Evolutionary conservation across 805 yeast genomes (phyloP).

Genomic region (Candida easanensis): DNA sequence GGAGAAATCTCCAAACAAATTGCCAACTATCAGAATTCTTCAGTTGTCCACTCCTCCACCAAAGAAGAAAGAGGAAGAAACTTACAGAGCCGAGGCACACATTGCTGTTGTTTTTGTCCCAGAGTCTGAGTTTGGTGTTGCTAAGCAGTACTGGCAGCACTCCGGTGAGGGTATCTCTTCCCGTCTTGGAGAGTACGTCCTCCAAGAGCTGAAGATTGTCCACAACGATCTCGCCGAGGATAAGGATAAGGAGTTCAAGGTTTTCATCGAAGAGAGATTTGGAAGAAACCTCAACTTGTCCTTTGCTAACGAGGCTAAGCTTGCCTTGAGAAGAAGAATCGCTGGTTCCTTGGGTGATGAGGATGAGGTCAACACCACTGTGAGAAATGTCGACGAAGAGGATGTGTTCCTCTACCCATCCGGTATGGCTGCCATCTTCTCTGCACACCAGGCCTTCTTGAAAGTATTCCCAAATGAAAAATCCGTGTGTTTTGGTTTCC

Average conservation of each 20-base stretch:
- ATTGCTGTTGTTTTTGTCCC: conserved; percentile 75
- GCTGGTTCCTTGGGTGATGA: conserved; percentile 57
- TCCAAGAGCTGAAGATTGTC: conserved; percentile 52
- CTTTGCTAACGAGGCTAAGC: conserved; percentile 72
- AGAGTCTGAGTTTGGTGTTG: conserved; percentile 56
- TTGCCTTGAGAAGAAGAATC: conserved; percentile 70
- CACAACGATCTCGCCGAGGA: conserved; percentile 29
- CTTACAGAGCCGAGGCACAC: conserved; percentile 59
- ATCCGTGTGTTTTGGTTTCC: conserved; percentile 93
- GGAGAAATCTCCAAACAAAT: conserved; percentile 30
- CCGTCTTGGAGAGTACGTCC: conserved; percentile 79
- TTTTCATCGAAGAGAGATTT: conserved; percentile 82
- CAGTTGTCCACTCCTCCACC: conserved; percentile 76
- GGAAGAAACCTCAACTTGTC: conserved; percentile 85
- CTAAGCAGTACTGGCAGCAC: conserved; percentile 94
- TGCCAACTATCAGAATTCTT: conserved; percentile 54
- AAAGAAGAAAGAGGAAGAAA: conserved; percentile 51
- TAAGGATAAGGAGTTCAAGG: conserved; percentile 51
- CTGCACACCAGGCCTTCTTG: conserved; percentile 64
- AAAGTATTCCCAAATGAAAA: conserved; percentile 37
- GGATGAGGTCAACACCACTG: conserved; percentile 18
- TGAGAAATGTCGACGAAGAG: conserved; percentile 36
- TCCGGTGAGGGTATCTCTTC: conserved; percentile 96
- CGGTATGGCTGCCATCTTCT: conserved; percentile 91
- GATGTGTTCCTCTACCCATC: conserved; percentile 85